Conservation (phyloP, 176 grass and related monocot genomes). For the Zoysia pacifica region DNA sequence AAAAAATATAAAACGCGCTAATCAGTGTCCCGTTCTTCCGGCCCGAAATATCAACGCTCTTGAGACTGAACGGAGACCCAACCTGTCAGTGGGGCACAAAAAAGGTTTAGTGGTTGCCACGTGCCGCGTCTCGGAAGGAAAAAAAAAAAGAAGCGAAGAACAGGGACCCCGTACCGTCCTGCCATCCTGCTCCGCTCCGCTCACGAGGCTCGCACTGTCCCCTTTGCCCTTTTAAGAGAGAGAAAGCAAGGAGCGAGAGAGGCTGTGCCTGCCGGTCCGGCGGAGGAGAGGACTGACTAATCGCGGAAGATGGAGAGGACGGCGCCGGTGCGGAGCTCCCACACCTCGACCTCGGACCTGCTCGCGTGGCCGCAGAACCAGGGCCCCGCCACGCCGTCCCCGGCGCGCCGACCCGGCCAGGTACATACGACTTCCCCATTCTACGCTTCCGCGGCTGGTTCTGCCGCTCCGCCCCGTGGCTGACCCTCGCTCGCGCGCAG, state of each 20-base stretch:
- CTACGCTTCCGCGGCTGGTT: neutral
- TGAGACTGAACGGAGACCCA: neutral
- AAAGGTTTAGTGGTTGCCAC: neutral
- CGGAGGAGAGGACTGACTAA: neutral
- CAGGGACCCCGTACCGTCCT: conserved; percentile 70
- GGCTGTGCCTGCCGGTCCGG: neutral
- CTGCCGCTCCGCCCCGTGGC: neutral
- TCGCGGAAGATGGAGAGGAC: conserved; percentile 60
- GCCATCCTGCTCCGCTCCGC: conserved; percentile 35
- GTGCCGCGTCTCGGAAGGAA: neutral
- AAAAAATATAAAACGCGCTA: too few relatives aligned
- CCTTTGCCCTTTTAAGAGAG: conserved; percentile 24
- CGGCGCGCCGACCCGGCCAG: conserved; percentile 64
- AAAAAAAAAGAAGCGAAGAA: conserved; percentile 25
- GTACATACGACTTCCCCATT: conserved; percentile 7
- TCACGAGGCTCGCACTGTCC: conserved; percentile 27
- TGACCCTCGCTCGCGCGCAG: conserved; percentile 41
- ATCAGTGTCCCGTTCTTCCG: neutral
- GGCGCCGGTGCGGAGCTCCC: conserved; percentile 83
- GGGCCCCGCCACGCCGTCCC: conserved; percentile 40
- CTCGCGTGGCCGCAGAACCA: conserved; percentile 60
- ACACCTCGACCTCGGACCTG: conserved; percentile 78
- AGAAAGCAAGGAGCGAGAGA: conserved; percentile 15
- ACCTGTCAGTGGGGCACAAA: neutral
- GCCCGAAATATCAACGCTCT: neutral